Evolutionary conservation across 352 stramenopile genomes (phyloP).

Genomic region (Pythium aphanidermatum): DNA sequence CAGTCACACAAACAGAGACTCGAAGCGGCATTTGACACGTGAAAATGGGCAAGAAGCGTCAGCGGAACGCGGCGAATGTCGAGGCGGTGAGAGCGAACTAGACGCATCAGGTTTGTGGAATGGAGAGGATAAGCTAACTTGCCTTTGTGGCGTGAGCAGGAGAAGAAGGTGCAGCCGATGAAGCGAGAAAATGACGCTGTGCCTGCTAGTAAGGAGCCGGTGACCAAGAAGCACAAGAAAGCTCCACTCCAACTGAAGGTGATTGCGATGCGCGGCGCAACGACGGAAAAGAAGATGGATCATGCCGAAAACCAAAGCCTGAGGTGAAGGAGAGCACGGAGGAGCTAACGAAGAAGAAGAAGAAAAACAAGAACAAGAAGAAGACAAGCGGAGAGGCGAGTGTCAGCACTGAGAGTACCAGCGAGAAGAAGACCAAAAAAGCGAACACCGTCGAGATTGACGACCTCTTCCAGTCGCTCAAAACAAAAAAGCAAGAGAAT

Average conservation of each 20-base stretch:
- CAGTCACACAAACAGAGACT: no score
- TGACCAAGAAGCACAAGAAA: constrained; percentile 25
- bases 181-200: constrained; percentile 1
- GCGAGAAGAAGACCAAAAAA: constrained; percentile 18
- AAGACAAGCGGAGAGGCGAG: constrained; percentile 6
- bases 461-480: constrained; percentile 70
- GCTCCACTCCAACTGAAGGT: constrained; percentile 23
- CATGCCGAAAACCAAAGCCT: not conserved
- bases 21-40: constrained; percentile 2
- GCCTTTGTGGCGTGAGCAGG: no score
- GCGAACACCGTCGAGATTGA: constrained; percentile 49
- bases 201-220: not conserved
- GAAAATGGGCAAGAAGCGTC: constrained; percentile 25
- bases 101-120: no score
- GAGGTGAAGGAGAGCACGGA: not conserved
- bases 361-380: constrained; percentile 57
- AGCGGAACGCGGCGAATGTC: constrained; percentile 9
- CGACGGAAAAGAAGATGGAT: constrained; percentile 23
- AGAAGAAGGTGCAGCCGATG: not conserved
- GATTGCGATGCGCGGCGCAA: constrained; percentile 18
- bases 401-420: not conserved
- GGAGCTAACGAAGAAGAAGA: constrained; percentile 23
- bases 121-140: no score
- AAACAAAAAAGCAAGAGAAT: constrained; percentile 71
- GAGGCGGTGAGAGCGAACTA: constrained; percentile 2